Conservation (phyloP, 2,329 filamentous ascomycete genomes). For the Fusarium paranaense region DNA sequence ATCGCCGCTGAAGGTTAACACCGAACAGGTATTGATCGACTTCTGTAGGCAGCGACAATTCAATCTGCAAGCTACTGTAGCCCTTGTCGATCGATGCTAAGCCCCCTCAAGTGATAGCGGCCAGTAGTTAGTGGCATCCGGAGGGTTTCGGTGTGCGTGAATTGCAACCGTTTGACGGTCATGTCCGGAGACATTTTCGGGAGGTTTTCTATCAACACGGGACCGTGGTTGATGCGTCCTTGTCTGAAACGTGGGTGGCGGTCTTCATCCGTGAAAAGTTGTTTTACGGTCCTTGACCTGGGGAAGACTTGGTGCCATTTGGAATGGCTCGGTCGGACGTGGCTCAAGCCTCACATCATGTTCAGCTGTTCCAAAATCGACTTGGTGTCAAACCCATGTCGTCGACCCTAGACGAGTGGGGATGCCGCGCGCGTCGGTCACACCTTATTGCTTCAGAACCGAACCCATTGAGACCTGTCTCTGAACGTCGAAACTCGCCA, state of each 20-base stretch:
- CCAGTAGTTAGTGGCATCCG: neutral
- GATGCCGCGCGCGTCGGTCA: constrained; percentile 37
- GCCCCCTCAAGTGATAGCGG: constrained; percentile 8
- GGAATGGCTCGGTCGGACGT: neutral
- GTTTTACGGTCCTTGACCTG: constrained; percentile 6
- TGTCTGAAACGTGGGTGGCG: constrained; percentile 33
- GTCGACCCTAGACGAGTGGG: constrained; percentile 11
- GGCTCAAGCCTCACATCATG: constrained; percentile 3
- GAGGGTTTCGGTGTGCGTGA: constrained; percentile 4
- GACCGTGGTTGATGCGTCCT: constrained; percentile 14
- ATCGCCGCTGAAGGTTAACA: constrained; percentile 6
- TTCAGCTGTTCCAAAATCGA: constrained; percentile 22
- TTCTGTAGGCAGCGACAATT: constrained; percentile 32
- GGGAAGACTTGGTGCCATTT: constrained; percentile 12
- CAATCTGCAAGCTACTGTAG: constrained; percentile 23
- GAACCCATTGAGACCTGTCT: constrained; percentile 3
- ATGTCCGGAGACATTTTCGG: constrained; percentile 24
- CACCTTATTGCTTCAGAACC: constrained; percentile 2
- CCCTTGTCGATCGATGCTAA: constrained; percentile 21
- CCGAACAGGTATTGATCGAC: constrained; percentile 33
- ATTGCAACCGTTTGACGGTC: constrained; percentile 20
- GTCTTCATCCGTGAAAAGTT: constrained; percentile 1
- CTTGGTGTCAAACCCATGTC: constrained; percentile 12
- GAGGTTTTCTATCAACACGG: constrained; percentile 14
- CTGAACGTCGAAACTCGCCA: neutral